Evolutionary conservation across 352 stramenopile species (phyloP).

Genomic region (Aphanomyces astaci): DNA sequence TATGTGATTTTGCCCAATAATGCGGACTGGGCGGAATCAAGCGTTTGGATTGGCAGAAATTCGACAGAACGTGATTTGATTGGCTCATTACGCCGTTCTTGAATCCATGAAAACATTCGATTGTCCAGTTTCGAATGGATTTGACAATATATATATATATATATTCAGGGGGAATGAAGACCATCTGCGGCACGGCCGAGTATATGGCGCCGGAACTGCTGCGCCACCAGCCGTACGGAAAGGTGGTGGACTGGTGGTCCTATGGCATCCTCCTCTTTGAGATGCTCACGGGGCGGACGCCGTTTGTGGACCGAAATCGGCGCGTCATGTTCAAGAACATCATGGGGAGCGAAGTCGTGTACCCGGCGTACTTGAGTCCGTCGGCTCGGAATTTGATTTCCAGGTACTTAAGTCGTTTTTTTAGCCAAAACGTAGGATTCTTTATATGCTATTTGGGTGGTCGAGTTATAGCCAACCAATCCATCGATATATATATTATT

Average conservation of each 20-base stretch:
- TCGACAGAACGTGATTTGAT: too few species aligned
- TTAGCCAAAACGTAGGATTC: too few species aligned
- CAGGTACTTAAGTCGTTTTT: constrained; percentile 37
- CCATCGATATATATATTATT: too few species aligned
- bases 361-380: constrained; percentile 78
- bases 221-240: constrained; percentile 78
- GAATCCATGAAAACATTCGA: too few species aligned
- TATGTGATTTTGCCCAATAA: too few species aligned
- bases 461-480: too few species aligned
- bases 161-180: constrained; percentile 63
- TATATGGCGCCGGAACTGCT: constrained; percentile 84
- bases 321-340: constrained; percentile 89
- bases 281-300: constrained; percentile 81
- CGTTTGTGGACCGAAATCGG: constrained; percentile 82
- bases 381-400: constrained; percentile 67
- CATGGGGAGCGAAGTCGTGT: constrained; percentile 83
- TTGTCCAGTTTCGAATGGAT: too few species aligned
- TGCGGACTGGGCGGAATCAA: too few species aligned
- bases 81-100: too few species aligned
- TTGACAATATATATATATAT: too few species aligned
- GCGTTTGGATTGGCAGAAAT: too few species aligned
- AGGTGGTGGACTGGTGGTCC: constrained; percentile 87
- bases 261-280: constrained; percentile 85
- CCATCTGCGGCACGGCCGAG: constrained; percentile 82
- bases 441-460: too few species aligned